Evolutionary conservation across 148 eudicot species (phyloP), one percentile per base, ranked within the genome.

Genomic region (Tetragonia tetragonoides): DNA sequence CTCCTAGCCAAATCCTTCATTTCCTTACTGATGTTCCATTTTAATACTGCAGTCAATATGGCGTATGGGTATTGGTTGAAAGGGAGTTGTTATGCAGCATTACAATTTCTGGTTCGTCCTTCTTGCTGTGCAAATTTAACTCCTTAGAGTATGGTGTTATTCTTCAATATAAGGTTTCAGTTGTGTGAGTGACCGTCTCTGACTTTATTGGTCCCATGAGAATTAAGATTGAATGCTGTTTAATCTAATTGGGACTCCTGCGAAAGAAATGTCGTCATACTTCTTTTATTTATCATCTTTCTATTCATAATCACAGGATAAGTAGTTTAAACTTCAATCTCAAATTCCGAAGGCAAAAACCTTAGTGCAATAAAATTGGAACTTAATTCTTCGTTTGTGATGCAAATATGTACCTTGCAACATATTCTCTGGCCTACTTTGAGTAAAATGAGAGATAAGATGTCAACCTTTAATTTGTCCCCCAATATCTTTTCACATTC

Each of bases 61-160:
- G 94, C 98, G n/a, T 95, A 93, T 89, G 99, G 98, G 63, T 87
- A 83, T 84, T 93, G 95, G 95, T 82, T 95, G 34, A 86, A 85
- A 80, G 88, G 91, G 81, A 84, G 91, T 69, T 86, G 16, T 77
- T 91, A 93, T 80, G 84, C 89, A 60, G 87, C 92, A 65, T 75
- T 93, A 73, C 88, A 80, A 54, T 90, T 85, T 85, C 89, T 95
- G 99, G 99, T 95, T 82, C 67, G 93, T 81, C 67, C 72, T 66
- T 78, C 46, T 40, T 79, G 24, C 73, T 42, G 24, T 77, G 23
- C 68, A 60, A n/a, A 63, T 67, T 60, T 60, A 17, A 10, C 5
- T n/a, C 2, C 10, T 20, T 60, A 7, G 28, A 1, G 28, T 60
- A n/a, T 60, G n/a, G 3, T 17, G 8, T 1, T 20, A 6, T 60